These are phyloP conservation scores for Tolypocladium album DNA, from an alignment of 2,329 filamentous ascomycete genomes.

Conservation along the genomic window DNA sequence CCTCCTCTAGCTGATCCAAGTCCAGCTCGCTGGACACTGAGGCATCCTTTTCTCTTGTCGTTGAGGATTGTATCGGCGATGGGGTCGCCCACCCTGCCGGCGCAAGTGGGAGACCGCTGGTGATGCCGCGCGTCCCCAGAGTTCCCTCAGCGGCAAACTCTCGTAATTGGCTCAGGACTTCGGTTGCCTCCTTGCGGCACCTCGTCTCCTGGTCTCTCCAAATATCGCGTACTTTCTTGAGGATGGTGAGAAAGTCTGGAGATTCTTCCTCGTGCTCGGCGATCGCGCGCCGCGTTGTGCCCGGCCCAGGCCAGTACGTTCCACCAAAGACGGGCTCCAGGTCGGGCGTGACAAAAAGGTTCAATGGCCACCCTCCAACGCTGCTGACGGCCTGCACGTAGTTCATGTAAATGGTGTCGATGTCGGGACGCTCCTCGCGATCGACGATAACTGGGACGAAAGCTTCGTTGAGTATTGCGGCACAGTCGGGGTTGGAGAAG, in stretches of 20 bases:
- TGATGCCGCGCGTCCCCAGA: slow-evolving; percentile 34
- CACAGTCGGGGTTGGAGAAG: slow-evolving; percentile 74
- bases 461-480: slow-evolving; percentile 68
- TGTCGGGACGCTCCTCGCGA: slow-evolving; percentile 84
- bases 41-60: slow-evolving; percentile 10
- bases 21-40: slow-evolving; percentile 60
- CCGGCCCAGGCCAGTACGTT: slow-evolving; percentile 87
- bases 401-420: slow-evolving; percentile 97
- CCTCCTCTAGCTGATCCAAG: slow-evolving; percentile 84
- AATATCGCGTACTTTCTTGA: slow-evolving; percentile 62
- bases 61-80: slow-evolving; percentile 13
- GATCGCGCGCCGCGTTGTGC: slow-evolving; percentile 30
- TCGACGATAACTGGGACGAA: slow-evolving; percentile 93
- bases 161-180: slow-evolving; percentile 69
- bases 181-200: slow-evolving; percentile 72
- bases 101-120: slow-evolving; percentile 15
- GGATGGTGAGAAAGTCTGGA: slow-evolving; percentile 71
- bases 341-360: slow-evolving; percentile 91
- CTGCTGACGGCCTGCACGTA: slow-evolving; percentile 91
- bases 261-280: slow-evolving; percentile 42
- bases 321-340: slow-evolving; percentile 91
- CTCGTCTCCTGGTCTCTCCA: slow-evolving; percentile 81
- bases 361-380: slow-evolving; percentile 86
- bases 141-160: slow-evolving; percentile 87
- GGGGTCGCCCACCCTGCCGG: slow-evolving; percentile 19